Base-by-base conservation (phyloP, 1,139 yeast species). In the Pichia sp. region DNA sequence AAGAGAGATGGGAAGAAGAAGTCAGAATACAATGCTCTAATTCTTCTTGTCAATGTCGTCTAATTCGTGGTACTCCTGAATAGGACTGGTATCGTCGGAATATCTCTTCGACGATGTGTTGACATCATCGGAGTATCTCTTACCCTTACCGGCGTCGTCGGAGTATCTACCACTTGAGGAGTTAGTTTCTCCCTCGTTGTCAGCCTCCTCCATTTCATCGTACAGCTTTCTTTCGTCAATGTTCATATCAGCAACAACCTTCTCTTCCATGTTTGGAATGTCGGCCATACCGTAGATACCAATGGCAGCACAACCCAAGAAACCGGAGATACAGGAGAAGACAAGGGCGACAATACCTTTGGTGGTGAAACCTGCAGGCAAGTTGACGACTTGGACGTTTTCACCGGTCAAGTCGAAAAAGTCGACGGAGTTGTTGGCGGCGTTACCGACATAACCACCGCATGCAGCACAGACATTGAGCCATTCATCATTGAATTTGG, bases 281-380 rank as follows among this genome's bases (percentile, higher is more conserved):
- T 88, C 96, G 61, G 84, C 78, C 74, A 87, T 74, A 65, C 98
- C 98, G 70, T 90, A 93, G 69, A 83, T 70, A 55, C 85, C 79
- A 65, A 93, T 87, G 56, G 87, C 78, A 52, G 73, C 75, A 70
- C 91, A 74, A 65, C 98, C 99, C 28, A 86, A 71, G 52, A 88
- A 65, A 58, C 96, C 98, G 52, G 91, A 75, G 56, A 90, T 63
- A 66, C 86, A 76, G 28, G 96, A 89, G 70, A 90, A 80, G 30
- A 81, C 84, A 66, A 93, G 73, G 12, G 98, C 98, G 54, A 91
- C 85, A 63, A 86, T 84, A 68, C 98, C 99, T 62, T 85, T 83
- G 45, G 85, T 79, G 44, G 98, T 91, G 78, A 93, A 91, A 4
- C 97, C 97, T 41, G 74, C 66, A 41, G 98, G 98, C 63, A 93